These are phyloP conservation scores for Zizania latifolia DNA, from an alignment of 176 grass and related monocot species.

Conservation along the genomic window DNA sequence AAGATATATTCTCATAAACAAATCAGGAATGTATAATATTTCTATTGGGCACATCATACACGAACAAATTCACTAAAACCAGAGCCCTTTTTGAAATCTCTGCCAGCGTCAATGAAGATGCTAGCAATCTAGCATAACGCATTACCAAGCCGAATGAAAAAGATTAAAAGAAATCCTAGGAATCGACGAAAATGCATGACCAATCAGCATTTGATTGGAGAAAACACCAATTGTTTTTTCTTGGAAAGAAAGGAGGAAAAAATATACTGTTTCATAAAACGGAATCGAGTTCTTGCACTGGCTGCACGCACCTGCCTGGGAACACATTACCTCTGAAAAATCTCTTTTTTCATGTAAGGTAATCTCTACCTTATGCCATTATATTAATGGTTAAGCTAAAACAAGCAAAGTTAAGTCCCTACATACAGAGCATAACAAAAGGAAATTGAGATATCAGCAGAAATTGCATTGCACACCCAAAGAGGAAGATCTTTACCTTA, in stretches of 20 bases:
- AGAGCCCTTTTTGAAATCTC: background rate
- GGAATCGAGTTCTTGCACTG: background rate
- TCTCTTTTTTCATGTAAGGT: too few species aligned
- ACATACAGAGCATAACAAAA: too few species aligned
- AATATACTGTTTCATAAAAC: background rate
- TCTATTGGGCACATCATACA: background rate
- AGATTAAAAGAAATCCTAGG: background rate
- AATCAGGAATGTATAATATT: background rate
- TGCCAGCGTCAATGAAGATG: background rate
- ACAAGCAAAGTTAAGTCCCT: too few species aligned
- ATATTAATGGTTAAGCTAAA: too few species aligned
- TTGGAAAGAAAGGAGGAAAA: background rate
- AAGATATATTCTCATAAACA: background rate
- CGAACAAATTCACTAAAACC: background rate
- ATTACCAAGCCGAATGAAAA: background rate
- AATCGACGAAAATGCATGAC: background rate
- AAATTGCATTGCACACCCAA: too few species aligned
- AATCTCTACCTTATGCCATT: too few species aligned
- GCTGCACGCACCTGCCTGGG: conserved; percentile 47
- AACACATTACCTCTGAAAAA: conserved; percentile 43
- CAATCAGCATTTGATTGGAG: background rate
- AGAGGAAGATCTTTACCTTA: too few species aligned
- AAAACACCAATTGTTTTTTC: background rate
- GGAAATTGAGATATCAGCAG: too few species aligned
- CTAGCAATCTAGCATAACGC: background rate